phyloP scores from a whole-genome alignment of 2,329 filamentous ascomycete species.

The Parastagonospora nodorum region DNA sequence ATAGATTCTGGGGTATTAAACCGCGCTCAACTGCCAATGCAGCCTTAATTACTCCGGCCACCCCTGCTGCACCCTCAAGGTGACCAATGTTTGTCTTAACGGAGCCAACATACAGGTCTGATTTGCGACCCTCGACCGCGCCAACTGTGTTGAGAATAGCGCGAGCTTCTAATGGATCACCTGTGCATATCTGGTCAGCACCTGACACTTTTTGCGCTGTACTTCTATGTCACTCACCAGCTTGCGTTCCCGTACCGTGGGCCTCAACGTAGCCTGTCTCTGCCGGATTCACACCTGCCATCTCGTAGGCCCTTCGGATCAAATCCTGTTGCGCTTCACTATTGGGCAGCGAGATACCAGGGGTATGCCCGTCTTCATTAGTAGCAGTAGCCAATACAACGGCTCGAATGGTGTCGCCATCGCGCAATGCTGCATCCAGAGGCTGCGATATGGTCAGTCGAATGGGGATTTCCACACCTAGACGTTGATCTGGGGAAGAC shows the following conservation, averaged over 20 bases:
- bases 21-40: constrained; percentile 47
- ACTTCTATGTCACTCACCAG: not conserved
- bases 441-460: constrained; percentile 6
- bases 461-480: too few species aligned
- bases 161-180: constrained; percentile 25
- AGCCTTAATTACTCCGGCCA: constrained; percentile 48
- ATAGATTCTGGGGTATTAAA: constrained; percentile 35
- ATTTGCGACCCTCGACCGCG: constrained; percentile 7
- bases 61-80: constrained; percentile 46
- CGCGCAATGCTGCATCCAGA: constrained; percentile 15
- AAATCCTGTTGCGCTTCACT: constrained; percentile 51
- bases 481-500: too few species aligned
- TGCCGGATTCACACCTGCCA: constrained; percentile 40
- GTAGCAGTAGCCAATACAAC: constrained; percentile 33
- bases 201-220: too few species aligned
- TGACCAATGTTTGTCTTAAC: constrained; percentile 51
- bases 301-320: constrained; percentile 40
- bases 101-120: constrained; percentile 18
- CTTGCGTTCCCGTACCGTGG: constrained; percentile 34
- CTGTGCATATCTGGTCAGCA: not conserved
- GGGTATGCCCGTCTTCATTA: constrained; percentile 21
- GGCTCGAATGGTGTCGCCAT: constrained; percentile 35
- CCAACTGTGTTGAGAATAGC: constrained; percentile 1
- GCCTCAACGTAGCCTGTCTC: constrained; percentile 31
- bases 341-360: constrained; percentile 31